A percentile compares a stretch with the other conserved stretches of the same genome.
Conservation (phyloP, 2,329 filamentous ascomycete genomes). For the Scleromitrula shiraiana region DNA sequence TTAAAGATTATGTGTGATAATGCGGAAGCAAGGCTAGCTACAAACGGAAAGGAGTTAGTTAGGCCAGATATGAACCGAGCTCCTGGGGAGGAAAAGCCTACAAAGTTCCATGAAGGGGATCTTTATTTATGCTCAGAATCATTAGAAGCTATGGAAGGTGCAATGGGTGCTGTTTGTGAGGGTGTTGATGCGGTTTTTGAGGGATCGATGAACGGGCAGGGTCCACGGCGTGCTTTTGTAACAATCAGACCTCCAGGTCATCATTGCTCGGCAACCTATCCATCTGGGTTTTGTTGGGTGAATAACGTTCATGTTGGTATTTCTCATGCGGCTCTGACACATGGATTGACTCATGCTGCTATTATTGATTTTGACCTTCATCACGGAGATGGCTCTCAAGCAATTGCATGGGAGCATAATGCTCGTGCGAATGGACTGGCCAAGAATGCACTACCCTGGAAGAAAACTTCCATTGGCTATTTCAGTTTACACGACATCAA, state of each 20-base stretch:
- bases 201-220: constrained; percentile 34
- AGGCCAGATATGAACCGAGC: constrained; percentile 55
- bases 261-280: constrained; percentile 82
- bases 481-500: constrained; percentile 98
- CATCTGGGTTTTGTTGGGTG: constrained; percentile 96
- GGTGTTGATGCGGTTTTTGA: constrained; percentile 81
- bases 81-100: constrained; percentile 34
- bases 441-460: constrained; percentile 67
- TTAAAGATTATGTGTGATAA: constrained; percentile 75
- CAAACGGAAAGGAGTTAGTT: constrained; percentile 69
- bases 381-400: constrained; percentile 91
- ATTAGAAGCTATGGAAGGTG: constrained; percentile 78
- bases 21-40: constrained; percentile 69
- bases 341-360: constrained; percentile 86
- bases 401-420: constrained; percentile 89
- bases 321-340: constrained; percentile 73
- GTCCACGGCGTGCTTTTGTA: constrained; percentile 76
- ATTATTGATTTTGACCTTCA: constrained; percentile 63
- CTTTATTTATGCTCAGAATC: constrained; percentile 87
- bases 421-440: constrained; percentile 52
- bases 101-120: constrained; percentile 74
- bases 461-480: constrained; percentile 85
- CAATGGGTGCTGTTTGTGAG: constrained; percentile 86
- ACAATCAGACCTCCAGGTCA: constrained; percentile 90
- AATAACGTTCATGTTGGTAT: constrained; percentile 98